These are phyloP conservation scores for Fusarium brachygibbosum DNA, from an alignment of 2,329 filamentous ascomycete species.

Conservation along the genomic window DNA sequence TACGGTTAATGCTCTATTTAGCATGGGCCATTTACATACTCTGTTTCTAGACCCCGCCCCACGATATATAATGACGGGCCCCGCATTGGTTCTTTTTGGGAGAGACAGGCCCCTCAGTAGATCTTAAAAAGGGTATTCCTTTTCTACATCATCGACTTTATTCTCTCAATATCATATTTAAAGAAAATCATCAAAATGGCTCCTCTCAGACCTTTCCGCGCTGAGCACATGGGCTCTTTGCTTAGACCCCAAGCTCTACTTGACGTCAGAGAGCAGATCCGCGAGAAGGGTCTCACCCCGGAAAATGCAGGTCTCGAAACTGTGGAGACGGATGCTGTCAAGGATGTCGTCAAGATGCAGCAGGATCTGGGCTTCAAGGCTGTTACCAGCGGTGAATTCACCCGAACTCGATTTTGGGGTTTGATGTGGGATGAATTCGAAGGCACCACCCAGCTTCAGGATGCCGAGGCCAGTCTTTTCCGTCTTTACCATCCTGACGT, in stretches of 20 bases:
- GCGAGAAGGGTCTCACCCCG: conserved; percentile 57
- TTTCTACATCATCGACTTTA: background rate
- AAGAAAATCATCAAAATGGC: conserved; percentile 30
- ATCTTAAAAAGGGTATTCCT: background rate
- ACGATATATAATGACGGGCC: conserved; percentile 21
- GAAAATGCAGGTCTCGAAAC: conserved; percentile 68
- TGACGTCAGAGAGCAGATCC: conserved; percentile 51
- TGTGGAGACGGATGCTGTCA: conserved; percentile 68
- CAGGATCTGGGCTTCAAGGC: conserved; percentile 74
- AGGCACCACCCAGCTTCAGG: conserved; percentile 62
- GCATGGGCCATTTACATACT: conserved; percentile 21
- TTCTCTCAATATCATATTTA: background rate
- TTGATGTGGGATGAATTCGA: conserved; percentile 68
- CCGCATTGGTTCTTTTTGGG: conserved; percentile 23
- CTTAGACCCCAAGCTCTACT: conserved; percentile 71
- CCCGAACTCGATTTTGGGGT: conserved; percentile 62
- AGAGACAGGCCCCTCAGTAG: conserved; percentile 25
- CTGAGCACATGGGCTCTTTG: conserved; percentile 81
- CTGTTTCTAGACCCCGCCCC: conserved; percentile 28
- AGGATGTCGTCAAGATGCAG: conserved; percentile 75
- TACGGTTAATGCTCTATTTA: conserved; percentile 19
- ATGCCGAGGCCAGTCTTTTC: conserved; percentile 66
- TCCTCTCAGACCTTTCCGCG: conserved; percentile 71
- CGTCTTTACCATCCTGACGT: conserved; percentile 69
- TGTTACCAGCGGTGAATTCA: conserved; percentile 79